Conservation (phyloP, 176 grass and related monocot genomes). For the Aegilops sharonensis region DNA sequence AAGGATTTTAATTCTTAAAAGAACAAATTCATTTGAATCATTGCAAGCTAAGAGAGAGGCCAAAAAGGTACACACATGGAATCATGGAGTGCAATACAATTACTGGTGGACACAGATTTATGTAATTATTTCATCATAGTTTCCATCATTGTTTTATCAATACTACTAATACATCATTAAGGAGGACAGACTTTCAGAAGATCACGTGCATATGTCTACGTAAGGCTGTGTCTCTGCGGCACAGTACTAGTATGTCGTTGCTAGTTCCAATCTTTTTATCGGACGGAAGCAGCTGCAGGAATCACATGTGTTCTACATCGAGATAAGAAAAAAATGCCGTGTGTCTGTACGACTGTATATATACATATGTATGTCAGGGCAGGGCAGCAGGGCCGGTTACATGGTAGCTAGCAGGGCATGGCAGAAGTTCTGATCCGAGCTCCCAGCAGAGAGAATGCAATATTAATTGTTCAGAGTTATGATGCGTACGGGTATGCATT, state of each 20-base stretch:
- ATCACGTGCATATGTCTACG: background rate
- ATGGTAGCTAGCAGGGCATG: conserved; percentile 14
- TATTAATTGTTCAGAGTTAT: background rate
- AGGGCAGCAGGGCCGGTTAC: background rate
- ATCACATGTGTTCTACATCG: conserved; percentile 19
- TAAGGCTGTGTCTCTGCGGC: conserved; percentile 21
- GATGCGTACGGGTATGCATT: background rate
- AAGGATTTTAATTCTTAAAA: background rate
- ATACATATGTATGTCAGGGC: background rate
- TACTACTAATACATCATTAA: background rate
- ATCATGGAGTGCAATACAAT: too few species aligned
- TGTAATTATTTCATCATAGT: background rate
- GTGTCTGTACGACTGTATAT: conserved; percentile 27
- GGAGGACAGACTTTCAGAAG: conserved; percentile 9
- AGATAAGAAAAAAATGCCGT: conserved; percentile 17
- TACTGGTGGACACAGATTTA: background rate
- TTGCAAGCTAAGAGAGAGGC: background rate
- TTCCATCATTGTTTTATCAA: background rate
- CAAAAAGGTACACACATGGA: background rate
- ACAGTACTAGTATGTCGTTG: conserved; percentile 13
- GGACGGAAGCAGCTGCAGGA: conserved; percentile 23
- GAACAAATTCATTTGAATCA: background rate
- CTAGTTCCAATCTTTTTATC: conserved; percentile 42
- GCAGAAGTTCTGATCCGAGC: conserved; percentile 29
- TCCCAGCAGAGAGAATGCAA: background rate